These are phyloP conservation scores for Dactylellina drechsleri DNA, from an alignment of 2,329 filamentous ascomycete genomes.

Conservation along the genomic window DNA sequence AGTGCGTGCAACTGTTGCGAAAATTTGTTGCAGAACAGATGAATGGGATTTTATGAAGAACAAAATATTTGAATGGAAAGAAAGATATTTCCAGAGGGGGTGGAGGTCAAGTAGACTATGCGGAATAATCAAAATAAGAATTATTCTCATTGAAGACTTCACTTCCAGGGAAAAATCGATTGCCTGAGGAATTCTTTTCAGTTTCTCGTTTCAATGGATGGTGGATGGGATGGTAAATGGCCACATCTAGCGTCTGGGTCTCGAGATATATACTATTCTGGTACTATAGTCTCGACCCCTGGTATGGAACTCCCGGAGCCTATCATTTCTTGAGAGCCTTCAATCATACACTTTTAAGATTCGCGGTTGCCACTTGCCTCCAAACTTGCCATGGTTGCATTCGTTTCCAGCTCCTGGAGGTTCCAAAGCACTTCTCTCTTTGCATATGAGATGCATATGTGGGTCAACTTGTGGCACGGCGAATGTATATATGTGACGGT, in stretches of 20 bases:
- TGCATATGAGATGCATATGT: constrained; percentile 38
- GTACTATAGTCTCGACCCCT: constrained; percentile 10
- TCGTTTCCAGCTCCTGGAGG: constrained; percentile 19
- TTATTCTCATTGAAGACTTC: too few relatives aligned
- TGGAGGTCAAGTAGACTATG: too few relatives aligned
- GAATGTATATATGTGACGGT: constrained; percentile 7
- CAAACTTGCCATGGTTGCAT: constrained; percentile 13
- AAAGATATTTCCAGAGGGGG: neutral
- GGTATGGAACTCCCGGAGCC: constrained; percentile 28
- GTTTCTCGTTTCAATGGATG: constrained; percentile 32
- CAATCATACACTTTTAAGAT: constrained; percentile 4
- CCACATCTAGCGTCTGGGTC: constrained; percentile 26
- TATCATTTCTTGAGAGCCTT: neutral
- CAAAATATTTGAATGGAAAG: neutral
- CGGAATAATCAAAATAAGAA: too few relatives aligned
- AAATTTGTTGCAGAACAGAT: neutral
- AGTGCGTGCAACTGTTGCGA: neutral
- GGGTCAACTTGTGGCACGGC: constrained; percentile 18
- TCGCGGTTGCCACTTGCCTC: constrained; percentile 30
- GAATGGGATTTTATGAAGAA: constrained; percentile 22
- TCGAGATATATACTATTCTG: constrained; percentile 44
- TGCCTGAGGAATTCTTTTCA: neutral
- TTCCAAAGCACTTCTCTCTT: constrained; percentile 26
- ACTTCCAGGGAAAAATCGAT: too few relatives aligned
- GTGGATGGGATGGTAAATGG: constrained; percentile 43